Percentiles rank a stretch among this genome's conserved stretches.
phyloP scores from a whole-genome alignment of 768 basidiomycete species.

The Xerocomus brunneocitrinus region DNA sequence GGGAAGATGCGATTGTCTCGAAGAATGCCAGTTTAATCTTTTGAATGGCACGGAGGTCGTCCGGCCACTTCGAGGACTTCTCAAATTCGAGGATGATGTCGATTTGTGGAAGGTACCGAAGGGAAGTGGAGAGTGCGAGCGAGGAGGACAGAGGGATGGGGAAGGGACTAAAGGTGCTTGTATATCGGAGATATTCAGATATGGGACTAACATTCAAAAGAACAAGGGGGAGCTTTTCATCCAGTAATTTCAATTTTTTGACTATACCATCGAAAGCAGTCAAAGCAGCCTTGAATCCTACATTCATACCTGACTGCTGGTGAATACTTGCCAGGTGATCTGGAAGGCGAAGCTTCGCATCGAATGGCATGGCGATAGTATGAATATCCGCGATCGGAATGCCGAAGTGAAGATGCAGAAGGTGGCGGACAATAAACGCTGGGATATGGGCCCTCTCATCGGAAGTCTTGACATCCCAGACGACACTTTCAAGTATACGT shows the following conservation, averaged over 20 bases:
- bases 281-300: conserved; percentile 71
- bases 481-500: conserved; percentile 87
- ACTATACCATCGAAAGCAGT: conserved; percentile 77
- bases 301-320: conserved; percentile 31
- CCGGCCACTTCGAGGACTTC: conserved; percentile 90
- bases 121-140: conserved; percentile 49
- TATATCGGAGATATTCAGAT: conserved; percentile 76
- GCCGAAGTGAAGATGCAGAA: conserved; percentile 76
- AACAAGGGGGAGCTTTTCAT: conserved; percentile 68
- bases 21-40: conserved; percentile 93
- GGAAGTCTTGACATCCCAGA: conserved; percentile 83
- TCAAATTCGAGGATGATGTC: conserved; percentile 86
- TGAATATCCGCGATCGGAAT: conserved; percentile 48
- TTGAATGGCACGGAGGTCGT: conserved; percentile 88
- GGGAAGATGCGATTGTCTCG: conserved; percentile 65
- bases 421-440: conserved; percentile 62
- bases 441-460: conserved; percentile 83
- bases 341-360: conserved; percentile 55
- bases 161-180: conserved; percentile 76
- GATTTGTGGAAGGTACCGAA: conserved; percentile 65
- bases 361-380: conserved; percentile 57
- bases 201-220: conserved; percentile 72
- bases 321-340: conserved; percentile 43
- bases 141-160: conserved; percentile 56
- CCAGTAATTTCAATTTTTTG: conserved; percentile 67